Evolutionary conservation across 2,329 filamentous ascomycete genomes (phyloP).

Genomic region (Thielaviopsis ethacetica): DNA sequence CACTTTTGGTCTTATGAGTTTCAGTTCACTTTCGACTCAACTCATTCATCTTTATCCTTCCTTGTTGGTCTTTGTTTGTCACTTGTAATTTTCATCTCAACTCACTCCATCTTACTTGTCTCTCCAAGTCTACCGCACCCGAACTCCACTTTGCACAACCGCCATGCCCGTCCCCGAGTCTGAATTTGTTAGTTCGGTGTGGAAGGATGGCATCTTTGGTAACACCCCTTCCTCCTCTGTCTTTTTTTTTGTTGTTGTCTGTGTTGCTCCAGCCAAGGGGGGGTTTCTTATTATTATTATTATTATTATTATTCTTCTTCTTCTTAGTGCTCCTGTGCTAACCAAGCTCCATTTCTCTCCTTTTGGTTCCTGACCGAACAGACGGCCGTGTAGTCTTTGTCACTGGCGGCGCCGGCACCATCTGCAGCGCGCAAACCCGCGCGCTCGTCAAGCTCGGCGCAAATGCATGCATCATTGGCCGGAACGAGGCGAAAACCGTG

Average conservation of each 20-base stretch:
- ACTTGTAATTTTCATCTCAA: too few species aligned
- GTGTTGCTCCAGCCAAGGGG: too few species aligned
- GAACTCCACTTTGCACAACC: neutral
- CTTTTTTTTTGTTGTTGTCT: neutral
- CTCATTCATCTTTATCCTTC: too few species aligned
- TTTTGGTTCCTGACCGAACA: slow-evolving; percentile 20
- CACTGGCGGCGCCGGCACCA: slow-evolving; percentile 83
- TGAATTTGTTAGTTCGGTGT: slow-evolving; percentile 66
- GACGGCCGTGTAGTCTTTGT: slow-evolving; percentile 85
- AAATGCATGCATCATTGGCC: slow-evolving; percentile 84
- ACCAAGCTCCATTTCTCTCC: neutral
- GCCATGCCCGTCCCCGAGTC: slow-evolving; percentile 53
- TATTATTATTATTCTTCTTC: neutral
- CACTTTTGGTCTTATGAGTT: too few species aligned
- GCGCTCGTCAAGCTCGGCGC: slow-evolving; percentile 83
- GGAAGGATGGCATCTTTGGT: slow-evolving; percentile 82
- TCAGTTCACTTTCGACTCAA: too few species aligned
- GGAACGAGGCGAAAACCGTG: slow-evolving; percentile 79
- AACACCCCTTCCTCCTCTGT: slow-evolving; percentile 16
- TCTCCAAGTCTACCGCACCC: too few species aligned
- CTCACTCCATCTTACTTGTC: too few species aligned
- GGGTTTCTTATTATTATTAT: too few species aligned
- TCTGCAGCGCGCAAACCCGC: slow-evolving; percentile 86
- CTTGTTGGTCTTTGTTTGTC: too few species aligned
- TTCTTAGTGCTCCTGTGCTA: neutral